Evolutionary conservation across 345 rosid genomes (phyloP), one percentile per base, ranked within the genome.

Genomic region (Dipteronia dyeriana): DNA sequence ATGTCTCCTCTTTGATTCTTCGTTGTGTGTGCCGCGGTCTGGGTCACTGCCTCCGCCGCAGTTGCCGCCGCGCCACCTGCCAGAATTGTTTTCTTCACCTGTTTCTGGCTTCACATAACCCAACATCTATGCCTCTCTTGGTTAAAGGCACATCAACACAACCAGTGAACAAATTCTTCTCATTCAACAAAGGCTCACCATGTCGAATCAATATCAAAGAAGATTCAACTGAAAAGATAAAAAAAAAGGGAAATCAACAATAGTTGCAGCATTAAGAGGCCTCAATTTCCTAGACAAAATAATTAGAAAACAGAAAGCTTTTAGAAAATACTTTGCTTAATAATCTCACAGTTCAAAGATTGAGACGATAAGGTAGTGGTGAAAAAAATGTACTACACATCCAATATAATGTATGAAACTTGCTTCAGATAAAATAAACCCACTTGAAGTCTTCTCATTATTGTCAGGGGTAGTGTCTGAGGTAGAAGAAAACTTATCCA

Each of bases 101-200:
- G n/a, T n/a, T n/a, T n/a, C n/a, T n/a, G n/a, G n/a, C n/a, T n/a
- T n/a, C n/a, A n/a, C n/a, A n/a, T n/a, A n/a, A n/a, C n/a, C n/a
- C n/a, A n/a, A n/a, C n/a, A n/a, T n/a, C n/a, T 51, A 94, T 90
- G 57, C 99, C 99, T 79, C 88, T 94, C 83, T 88, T 88, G 23
- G 98, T 96, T 61, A 96, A 83, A 34, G 99, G 97, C 75, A 96
- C 99, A 63, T 96, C 98, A 70, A 94, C 99, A 73, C 99, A 96
- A 31, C 99, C 98, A 0, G 98, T 96, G 82, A 96, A 96, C 71
- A 94, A 87, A 86, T 96, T 96, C 93, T 94, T 94, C 85, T 94
- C 97, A 68, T 96, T 96, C 98, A 98, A 97, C 71, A 92, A 84
- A 25, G 99, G 94, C 77, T 94, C 99, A 20, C 99, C 99, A 66